Evolutionary conservation across 495 filamentous ascomycete genomes (phyloP), one percentile per base, ranked within the genome.

Genomic region (Aspergillus olivimuriae): DNA sequence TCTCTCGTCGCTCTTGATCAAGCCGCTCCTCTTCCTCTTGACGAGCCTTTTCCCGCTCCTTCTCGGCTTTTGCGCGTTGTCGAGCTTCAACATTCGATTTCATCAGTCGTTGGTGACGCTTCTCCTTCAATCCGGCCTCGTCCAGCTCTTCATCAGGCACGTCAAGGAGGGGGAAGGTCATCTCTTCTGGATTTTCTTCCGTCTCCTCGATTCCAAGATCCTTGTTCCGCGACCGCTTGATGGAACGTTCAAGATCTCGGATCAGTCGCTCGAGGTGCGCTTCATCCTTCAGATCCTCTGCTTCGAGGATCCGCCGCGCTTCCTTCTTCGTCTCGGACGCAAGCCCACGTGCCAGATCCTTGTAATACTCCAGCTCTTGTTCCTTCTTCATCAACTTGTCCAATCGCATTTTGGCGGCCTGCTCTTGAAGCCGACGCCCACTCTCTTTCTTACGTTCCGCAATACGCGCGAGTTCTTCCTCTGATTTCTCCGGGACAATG

Each of bases 381-480:
- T 98, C 92, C 63, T 96, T 97, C 53, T 85, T 85, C 56, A 96
- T 86, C 17, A 98, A 70, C 62, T 94, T 89, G 34, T 98, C 94
- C 4, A 98, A 65, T 14, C 92, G 78, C 85, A 95, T 94, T 60
- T 94, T 96, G 2, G 92, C 91, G 0, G 92, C 94, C 58, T 98
- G 92, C 53, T 95, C 92, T 57, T 98, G 92, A 15, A 98, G 62
- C 23, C 94, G 73, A 39, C 91, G 77, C 1, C 92, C 92, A 52
- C 87, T 89, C 63, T 97, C 92, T 55, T 91, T 91, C 55, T 91
- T 85, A 56, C 87, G 80, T 66, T 98, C 92, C 11, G 89, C 89
- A 44, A 91, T 86, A 10, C 79, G 70, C 4, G 83, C 85, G 5
- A 98, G 75, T 58, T 98, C 94, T 55, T 97, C 94, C 60, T 94